Percentiles rank a stretch among this genome's conserved stretches.
These are phyloP conservation scores for Buddleja alternifolia DNA, from an alignment of 257 asterid species.

Conservation along the genomic window DNA sequence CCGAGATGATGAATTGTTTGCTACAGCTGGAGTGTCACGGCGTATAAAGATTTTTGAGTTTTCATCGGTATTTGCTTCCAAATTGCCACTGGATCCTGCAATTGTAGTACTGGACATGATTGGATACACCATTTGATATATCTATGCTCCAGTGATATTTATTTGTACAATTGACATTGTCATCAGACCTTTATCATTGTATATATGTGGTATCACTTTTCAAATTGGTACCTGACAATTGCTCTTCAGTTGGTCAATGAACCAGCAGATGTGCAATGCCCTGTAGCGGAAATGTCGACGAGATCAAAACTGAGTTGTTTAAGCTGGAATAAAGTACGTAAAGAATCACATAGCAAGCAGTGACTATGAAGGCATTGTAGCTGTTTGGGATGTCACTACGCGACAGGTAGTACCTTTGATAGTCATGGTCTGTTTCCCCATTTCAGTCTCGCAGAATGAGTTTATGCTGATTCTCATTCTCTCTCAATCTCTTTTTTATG, in stretches of 20 bases:
- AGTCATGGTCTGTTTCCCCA: constrained; percentile 12
- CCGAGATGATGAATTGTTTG: constrained; percentile 81
- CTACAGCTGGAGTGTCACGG: constrained; percentile 83
- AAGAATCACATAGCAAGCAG: constrained; percentile 85
- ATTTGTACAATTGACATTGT: background rate
- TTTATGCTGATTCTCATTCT: constrained; percentile 7
- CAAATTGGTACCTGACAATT: constrained; percentile 25
- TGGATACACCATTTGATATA: background rate
- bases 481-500: constrained; percentile 15
- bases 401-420: constrained; percentile 60
- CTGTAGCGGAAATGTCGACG: constrained; percentile 81
- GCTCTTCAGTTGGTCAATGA: constrained; percentile 75
- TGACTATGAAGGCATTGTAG: constrained; percentile 88
- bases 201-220: background rate
- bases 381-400: constrained; percentile 92
- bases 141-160: constrained; percentile 14
- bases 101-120: constrained; percentile 18
- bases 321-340: constrained; percentile 83
- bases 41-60: constrained; percentile 73
- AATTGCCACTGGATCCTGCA: background rate
- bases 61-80: constrained; percentile 46
- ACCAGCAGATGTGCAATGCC: constrained; percentile 69
- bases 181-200: background rate
- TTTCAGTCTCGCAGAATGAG: constrained; percentile 17
- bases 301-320: constrained; percentile 84